Evolutionary conservation across 2,329 filamentous ascomycete genomes (phyloP).

Genomic region (Colletotrichum sidae): DNA sequence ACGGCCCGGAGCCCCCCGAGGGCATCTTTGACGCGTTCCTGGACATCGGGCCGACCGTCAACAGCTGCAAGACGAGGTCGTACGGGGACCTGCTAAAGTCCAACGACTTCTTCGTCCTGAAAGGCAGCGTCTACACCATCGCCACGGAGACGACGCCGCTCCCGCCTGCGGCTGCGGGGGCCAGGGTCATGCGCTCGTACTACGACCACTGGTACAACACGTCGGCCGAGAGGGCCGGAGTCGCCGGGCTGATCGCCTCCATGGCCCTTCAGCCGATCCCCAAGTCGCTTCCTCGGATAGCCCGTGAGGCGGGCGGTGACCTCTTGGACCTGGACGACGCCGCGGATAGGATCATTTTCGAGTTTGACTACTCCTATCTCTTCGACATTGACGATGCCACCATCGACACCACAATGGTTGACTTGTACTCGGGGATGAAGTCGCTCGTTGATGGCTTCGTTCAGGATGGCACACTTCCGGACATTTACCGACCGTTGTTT

Average conservation of each 20-base stretch:
- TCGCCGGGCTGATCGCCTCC: constrained; percentile 42
- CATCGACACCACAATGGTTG: constrained; percentile 50
- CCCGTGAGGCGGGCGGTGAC: constrained; percentile 49
- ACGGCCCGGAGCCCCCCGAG: constrained; percentile 63
- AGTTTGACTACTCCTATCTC: constrained; percentile 56
- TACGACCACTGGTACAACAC: constrained; percentile 49
- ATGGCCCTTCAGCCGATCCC: constrained; percentile 55
- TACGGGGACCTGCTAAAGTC: constrained; percentile 58
- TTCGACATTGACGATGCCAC: constrained; percentile 42
- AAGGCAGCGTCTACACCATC: constrained; percentile 51
- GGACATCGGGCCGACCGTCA: constrained; percentile 54
- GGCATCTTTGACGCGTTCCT: constrained; percentile 69
- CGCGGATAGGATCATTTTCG: constrained; percentile 54
- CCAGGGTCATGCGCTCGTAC: constrained; percentile 45
- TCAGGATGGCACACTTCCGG: constrained; percentile 47
- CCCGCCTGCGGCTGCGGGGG: constrained; percentile 42
- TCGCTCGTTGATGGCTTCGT: constrained; percentile 46
- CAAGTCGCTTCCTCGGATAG: constrained; percentile 46
- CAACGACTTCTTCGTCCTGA: constrained; percentile 50
- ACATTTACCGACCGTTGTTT: constrained; percentile 54
- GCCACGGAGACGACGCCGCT: constrained; percentile 52
- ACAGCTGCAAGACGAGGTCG: constrained; percentile 58
- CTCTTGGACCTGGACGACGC: constrained; percentile 53
- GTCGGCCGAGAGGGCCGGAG: constrained; percentile 36
- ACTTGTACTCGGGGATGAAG: constrained; percentile 49